Evolutionary conservation across 2,329 filamentous ascomycete genomes (phyloP).

Genomic region (Trichophyton schoenleinii): DNA sequence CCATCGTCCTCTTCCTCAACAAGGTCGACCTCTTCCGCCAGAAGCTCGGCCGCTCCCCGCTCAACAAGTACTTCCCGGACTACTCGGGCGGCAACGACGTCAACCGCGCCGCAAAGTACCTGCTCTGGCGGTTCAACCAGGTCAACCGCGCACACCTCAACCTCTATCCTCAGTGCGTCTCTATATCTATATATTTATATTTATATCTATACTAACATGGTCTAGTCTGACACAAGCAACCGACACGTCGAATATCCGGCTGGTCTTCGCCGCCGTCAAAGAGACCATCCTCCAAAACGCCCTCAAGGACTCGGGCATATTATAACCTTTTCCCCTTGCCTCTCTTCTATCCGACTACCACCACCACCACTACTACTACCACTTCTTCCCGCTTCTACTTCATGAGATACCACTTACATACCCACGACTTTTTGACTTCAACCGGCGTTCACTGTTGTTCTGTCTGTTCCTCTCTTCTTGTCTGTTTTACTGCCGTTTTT

Average conservation of each 20-base stretch:
- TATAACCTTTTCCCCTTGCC: constrained; percentile 39
- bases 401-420: not conserved
- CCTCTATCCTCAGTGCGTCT: constrained; percentile 85
- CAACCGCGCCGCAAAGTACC: constrained; percentile 93
- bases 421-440: not conserved
- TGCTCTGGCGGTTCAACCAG: constrained; percentile 97
- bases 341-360: not conserved
- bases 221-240: constrained; percentile 89
- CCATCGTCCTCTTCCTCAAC: constrained; percentile 96
- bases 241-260: constrained; percentile 92
- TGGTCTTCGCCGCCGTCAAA: constrained; percentile 96
- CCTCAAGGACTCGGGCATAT: constrained; percentile 92
- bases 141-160: constrained; percentile 94
- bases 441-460: not conserved
- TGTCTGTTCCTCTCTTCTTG: not conserved
- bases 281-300: constrained; percentile 98
- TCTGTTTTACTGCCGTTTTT: not conserved
- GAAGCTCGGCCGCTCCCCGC: constrained; percentile 76
- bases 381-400: not conserved
- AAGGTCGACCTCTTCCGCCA: constrained; percentile 98
- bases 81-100: constrained; percentile 97
- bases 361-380: not conserved
- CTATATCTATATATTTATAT: not conserved
- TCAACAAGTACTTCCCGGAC: constrained; percentile 93
- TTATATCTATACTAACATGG: not conserved